phyloP scores from a whole-genome alignment of 1,139 yeast genomes.

The Williopsis jadinii region DNA sequence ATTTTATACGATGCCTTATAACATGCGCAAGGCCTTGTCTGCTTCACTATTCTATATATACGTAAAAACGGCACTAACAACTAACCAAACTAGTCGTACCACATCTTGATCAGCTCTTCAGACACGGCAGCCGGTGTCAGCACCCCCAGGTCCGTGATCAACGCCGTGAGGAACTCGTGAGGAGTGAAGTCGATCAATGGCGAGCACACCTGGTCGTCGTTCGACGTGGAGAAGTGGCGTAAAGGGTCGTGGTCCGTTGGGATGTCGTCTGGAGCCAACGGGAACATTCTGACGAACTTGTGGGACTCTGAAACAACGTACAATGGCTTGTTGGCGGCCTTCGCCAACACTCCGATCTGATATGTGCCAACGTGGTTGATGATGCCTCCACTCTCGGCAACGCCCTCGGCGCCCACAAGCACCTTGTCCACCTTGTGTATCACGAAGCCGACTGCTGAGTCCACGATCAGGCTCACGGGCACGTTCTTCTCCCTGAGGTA shows the following conservation, averaged over 20 bases:
- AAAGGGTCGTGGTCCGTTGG: slow-evolving; percentile 49
- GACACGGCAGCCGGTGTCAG: slow-evolving; percentile 96
- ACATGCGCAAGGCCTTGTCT: too few species aligned
- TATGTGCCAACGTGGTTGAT: slow-evolving; percentile 94
- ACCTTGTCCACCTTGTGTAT: slow-evolving; percentile 90
- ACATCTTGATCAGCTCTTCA: slow-evolving; percentile 94
- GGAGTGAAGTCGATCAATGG: slow-evolving; percentile 88
- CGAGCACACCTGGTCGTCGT: slow-evolving; percentile 29
- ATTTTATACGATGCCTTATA: too few species aligned
- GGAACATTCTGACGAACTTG: slow-evolving; percentile 93
- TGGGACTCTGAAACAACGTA: slow-evolving; percentile 94
- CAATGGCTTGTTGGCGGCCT: slow-evolving; percentile 84
- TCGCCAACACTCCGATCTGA: slow-evolving; percentile 91
- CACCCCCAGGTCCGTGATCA: slow-evolving; percentile 94
- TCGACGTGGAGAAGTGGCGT: slow-evolving; percentile 35
- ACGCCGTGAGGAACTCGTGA: slow-evolving; percentile 90
- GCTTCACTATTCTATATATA: too few species aligned
- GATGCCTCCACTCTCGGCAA: slow-evolving; percentile 97
- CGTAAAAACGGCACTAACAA: neutral
- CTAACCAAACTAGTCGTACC: slow-evolving; percentile 45
- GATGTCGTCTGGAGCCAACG: slow-evolving; percentile 87
- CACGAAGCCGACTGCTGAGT: slow-evolving; percentile 89
- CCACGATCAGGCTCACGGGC: slow-evolving; percentile 89
- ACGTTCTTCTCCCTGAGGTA: slow-evolving; percentile 66
- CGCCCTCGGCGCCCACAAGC: slow-evolving; percentile 98